Percentiles rank a stretch among this genome's conserved stretches.
Evolutionary conservation across 306 rosid species (phyloP).

Genomic region (Pyrus pyrifolia): DNA sequence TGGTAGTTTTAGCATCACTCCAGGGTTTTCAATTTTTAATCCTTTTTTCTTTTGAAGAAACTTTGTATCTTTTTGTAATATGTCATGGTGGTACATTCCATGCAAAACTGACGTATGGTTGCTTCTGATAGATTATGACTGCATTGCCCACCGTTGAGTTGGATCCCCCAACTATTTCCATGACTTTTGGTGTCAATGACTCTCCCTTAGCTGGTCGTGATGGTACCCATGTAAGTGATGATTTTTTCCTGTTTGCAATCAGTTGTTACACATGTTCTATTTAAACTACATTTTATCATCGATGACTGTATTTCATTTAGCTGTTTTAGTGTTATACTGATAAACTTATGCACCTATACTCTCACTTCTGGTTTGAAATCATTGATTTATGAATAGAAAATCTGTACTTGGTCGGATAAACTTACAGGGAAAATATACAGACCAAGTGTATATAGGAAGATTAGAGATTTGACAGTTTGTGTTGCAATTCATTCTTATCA

Average conservation of each 20-base stretch:
- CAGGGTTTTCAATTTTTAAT: not conserved
- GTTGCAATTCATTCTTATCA: not conserved
- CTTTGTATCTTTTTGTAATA: not conserved
- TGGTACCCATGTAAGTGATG: slow-evolving; percentile 81
- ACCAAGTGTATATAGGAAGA: not conserved
- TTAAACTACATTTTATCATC: not conserved
- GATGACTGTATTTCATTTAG: not conserved
- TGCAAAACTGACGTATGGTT: not conserved
- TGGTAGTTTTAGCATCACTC: not conserved
- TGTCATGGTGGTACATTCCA: not conserved
- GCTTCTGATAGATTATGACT: slow-evolving; percentile 46
- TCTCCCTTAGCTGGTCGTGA: slow-evolving; percentile 98
- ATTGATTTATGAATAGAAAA: not conserved
- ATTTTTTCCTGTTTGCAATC: slow-evolving; percentile 9
- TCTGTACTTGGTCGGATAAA: not conserved
- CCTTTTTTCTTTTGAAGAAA: not conserved
- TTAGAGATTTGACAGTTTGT: not conserved
- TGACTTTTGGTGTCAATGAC: slow-evolving; percentile 98
- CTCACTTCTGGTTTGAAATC: not conserved
- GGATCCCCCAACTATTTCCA: slow-evolving; percentile 99
- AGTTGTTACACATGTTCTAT: not conserved
- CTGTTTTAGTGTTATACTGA: not conserved
- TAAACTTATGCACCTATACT: not conserved
- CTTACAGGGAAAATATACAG: not conserved
- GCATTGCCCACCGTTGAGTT: slow-evolving; percentile 82